Evolutionary conservation across 495 filamentous ascomycete genomes (phyloP).

Genomic region (Xylaria nigripes): DNA sequence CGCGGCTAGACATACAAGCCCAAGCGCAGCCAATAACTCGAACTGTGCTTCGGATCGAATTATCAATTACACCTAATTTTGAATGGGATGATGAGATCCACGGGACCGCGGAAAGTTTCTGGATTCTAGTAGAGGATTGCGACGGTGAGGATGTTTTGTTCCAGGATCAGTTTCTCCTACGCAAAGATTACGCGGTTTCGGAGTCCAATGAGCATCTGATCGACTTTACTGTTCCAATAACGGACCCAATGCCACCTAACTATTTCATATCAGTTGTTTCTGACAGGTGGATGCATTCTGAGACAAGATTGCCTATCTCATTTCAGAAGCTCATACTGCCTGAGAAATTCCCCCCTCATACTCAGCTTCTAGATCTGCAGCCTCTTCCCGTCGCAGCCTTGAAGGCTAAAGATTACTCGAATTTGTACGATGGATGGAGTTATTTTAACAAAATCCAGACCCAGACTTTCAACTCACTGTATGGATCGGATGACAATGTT

Average conservation of each 20-base stretch:
- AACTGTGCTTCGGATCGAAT: constrained; percentile 88
- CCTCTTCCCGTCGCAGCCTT: constrained; percentile 79
- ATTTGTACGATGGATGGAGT: constrained; percentile 76
- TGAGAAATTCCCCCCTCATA: constrained; percentile 92
- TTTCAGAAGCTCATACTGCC: constrained; percentile 93
- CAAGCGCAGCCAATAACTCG: constrained; percentile 91
- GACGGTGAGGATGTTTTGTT: constrained; percentile 95
- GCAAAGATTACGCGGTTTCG: constrained; percentile 71
- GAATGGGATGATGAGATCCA: constrained; percentile 91
- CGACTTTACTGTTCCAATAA: constrained; percentile 93
- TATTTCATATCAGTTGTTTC: constrained; percentile 95
- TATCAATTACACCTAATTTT: constrained; percentile 92
- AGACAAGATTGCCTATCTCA: constrained; percentile 85
- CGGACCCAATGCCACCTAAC: constrained; percentile 95
- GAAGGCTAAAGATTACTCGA: constrained; percentile 74
- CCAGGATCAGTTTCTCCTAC: constrained; percentile 89
- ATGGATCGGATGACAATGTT: constrained; percentile 83
- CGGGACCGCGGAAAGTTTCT: constrained; percentile 82
- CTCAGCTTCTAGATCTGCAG: constrained; percentile 81
- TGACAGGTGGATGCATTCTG: constrained; percentile 96
- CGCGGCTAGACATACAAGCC: constrained; percentile 81
- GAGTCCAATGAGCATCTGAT: constrained; percentile 90
- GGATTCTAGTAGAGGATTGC: constrained; percentile 95
- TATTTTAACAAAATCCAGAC: constrained; percentile 97
- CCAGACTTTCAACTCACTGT: constrained; percentile 90